phyloP scores from a whole-genome alignment of 805 yeast genomes.

The Maudiozyma bulderi region DNA sequence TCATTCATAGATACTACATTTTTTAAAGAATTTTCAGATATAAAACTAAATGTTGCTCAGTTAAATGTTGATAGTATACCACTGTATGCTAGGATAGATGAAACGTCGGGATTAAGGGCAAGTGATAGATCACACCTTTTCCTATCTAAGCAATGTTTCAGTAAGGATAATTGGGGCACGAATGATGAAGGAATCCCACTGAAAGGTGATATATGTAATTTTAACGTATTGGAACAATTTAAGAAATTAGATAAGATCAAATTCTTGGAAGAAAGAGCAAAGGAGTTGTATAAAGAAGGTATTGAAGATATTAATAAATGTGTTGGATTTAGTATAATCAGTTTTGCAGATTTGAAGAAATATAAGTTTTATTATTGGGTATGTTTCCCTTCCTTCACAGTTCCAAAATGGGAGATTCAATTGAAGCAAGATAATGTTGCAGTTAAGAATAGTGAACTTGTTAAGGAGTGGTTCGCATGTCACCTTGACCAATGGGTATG shows the following conservation, averaged over 20 bases:
- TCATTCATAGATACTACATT: conserved; percentile 83
- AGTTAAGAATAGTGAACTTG: neutral
- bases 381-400: conserved; percentile 56
- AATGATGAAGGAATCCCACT: conserved; percentile 9
- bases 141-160: conserved; percentile 29
- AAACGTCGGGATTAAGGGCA: conserved; percentile 6
- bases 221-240: conserved; percentile 82
- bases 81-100: conserved; percentile 23
- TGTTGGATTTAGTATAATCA: conserved; percentile 39
- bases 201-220: conserved; percentile 42
- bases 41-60: conserved; percentile 66
- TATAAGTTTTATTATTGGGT: conserved; percentile 87
- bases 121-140: conserved; percentile 15
- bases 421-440: neutral
- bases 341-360: conserved; percentile 84
- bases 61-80: conserved; percentile 31
- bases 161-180: neutral
- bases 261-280: conserved; percentile 39
- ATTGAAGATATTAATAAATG: conserved; percentile 23
- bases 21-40: conserved; percentile 61
- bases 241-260: conserved; percentile 54
- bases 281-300: conserved; percentile 19
- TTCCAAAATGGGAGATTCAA: conserved; percentile 6
- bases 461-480: conserved; percentile 13
- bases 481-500: conserved; percentile 23